These are phyloP conservation scores for Saccharomyces hybrid DNA, from an alignment of 1,139 yeast genomes.

Conservation along the genomic window DNA sequence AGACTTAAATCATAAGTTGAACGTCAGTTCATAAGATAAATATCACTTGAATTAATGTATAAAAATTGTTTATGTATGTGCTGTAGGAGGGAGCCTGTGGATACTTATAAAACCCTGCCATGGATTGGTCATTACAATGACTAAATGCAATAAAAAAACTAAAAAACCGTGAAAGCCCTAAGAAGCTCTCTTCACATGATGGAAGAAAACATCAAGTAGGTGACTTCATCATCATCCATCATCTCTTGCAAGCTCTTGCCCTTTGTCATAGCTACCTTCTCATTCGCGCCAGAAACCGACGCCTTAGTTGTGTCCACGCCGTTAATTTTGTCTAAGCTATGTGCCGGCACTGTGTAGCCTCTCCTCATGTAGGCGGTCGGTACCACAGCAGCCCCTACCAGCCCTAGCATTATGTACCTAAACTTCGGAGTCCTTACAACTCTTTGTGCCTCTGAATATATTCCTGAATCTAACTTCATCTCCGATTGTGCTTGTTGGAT, in stretches of 20 bases:
- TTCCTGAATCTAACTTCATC: conserved; percentile 19
- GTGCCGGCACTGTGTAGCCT: conserved; percentile 8
- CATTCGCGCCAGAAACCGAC: not conserved
- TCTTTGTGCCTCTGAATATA: conserved; percentile 19
- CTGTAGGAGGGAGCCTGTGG: not conserved
- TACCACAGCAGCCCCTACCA: conserved; percentile 23
- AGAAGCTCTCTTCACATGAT: conserved; percentile 14
- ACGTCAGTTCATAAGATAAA: not conserved
- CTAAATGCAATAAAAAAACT: not conserved
- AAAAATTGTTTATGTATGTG: not conserved
- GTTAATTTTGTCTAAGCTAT: conserved; percentile 3
- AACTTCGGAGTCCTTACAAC: conserved; percentile 22
- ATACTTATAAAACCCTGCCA: not conserved
- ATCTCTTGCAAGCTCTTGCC: conserved; percentile 3
- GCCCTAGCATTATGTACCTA: conserved; percentile 20
- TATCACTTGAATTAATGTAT: not conserved
- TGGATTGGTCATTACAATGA: not conserved
- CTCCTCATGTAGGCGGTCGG: conserved; percentile 23
- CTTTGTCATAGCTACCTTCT: not conserved
- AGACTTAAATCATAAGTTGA: too few species aligned
- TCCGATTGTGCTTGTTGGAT: not conserved
- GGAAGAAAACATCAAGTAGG: conserved; percentile 24
- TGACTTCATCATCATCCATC: conserved; percentile 19
- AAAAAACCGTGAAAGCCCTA: not conserved
- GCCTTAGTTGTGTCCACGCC: conserved; percentile 3